Base-by-base conservation (phyloP, 305 asterid species). In the Rubia balearica region DNA sequence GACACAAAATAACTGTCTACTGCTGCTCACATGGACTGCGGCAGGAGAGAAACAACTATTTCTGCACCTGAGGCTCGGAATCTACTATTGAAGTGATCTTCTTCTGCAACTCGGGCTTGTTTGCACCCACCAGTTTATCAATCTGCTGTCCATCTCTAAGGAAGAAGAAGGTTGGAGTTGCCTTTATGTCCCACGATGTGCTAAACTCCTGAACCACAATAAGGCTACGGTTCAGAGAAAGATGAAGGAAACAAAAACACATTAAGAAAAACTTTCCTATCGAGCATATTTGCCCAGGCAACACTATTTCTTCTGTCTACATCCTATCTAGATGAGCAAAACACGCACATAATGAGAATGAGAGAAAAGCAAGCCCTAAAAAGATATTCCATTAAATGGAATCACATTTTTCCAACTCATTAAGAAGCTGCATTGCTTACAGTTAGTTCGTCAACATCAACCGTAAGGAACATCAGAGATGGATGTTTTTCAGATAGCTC, bases 151-250 rank as follows among this genome's bases (percentile, higher is more conserved):
- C 96, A 56, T 88, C 88, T 83, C 76, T 89, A n/a, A 95, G 88
- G 86, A 95, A 90, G 86, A 90, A 92, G 89, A 92, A 95, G 73
- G 99, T 95, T 19, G 99, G 99, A 51, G 99, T 95, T 71, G 98
- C 98, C 85, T 90, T 95, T 71, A 95, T 92, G 80, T 92, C 99
- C 98, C 92, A 92, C 43, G 96, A 83, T 45, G 98, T 81, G 81
- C 99, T 95, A 48, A 92, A 89, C 55, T 95, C 98, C 98, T 95
- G 91, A 76, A 74, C 68, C 30, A 36, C 24, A 64, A 24, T 61
- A 17, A 51, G 17, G 24, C 17, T 7, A 43, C 63, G 4, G 17
- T n/a, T 24, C 6, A 8, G 61, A 69, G 19, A 61, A 36, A 30
- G n/a, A 61, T 48, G 2, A 61, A 14, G 7, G 12, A 19, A 55